A percentile compares a stretch with the other conserved stretches of the same genome.
phyloP scores from a whole-genome alignment of 2,329 filamentous ascomycete genomes.

The Aspergillus eucalypticola region DNA sequence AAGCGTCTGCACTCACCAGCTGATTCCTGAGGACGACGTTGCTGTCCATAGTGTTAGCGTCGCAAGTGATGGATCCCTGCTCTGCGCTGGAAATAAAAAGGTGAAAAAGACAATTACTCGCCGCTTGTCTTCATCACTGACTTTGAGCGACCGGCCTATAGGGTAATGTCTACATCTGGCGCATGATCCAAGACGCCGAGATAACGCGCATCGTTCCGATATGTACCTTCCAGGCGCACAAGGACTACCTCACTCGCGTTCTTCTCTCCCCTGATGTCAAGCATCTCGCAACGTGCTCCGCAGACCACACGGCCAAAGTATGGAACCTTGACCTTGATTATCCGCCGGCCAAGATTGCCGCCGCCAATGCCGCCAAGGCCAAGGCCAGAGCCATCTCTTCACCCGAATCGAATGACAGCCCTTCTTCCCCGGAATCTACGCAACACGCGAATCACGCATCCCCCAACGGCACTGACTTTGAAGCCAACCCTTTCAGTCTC shows the following conservation, averaged over 20 bases:
- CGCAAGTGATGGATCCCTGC: slow-evolving; percentile 85
- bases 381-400: slow-evolving; percentile 18
- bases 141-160: slow-evolving; percentile 40
- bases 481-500: slow-evolving; percentile 28
- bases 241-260: slow-evolving; percentile 88
- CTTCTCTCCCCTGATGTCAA: slow-evolving; percentile 91
- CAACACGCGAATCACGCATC: slow-evolving; percentile 25
- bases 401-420: slow-evolving; percentile 16
- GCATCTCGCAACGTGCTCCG: slow-evolving; percentile 89
- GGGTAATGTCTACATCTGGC: slow-evolving; percentile 98
- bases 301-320: slow-evolving; percentile 92
- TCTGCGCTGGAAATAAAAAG: slow-evolving; percentile 89
- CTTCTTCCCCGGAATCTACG: slow-evolving; percentile 19
- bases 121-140: not conserved
- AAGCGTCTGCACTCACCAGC: slow-evolving; percentile 93
- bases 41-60: slow-evolving; percentile 93
- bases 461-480: slow-evolving; percentile 24
- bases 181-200: slow-evolving; percentile 79
- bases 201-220: slow-evolving; percentile 82
- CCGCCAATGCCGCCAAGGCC: slow-evolving; percentile 25
- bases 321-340: slow-evolving; percentile 83
- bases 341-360: slow-evolving; percentile 40
- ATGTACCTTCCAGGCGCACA: slow-evolving; percentile 86
- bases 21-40: slow-evolving; percentile 94
- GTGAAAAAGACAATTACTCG: slow-evolving; percentile 48